These are phyloP conservation scores for Coemansia sp. DNA, from an alignment of 192 early-diverging fungal species.

Conservation along the genomic window DNA sequence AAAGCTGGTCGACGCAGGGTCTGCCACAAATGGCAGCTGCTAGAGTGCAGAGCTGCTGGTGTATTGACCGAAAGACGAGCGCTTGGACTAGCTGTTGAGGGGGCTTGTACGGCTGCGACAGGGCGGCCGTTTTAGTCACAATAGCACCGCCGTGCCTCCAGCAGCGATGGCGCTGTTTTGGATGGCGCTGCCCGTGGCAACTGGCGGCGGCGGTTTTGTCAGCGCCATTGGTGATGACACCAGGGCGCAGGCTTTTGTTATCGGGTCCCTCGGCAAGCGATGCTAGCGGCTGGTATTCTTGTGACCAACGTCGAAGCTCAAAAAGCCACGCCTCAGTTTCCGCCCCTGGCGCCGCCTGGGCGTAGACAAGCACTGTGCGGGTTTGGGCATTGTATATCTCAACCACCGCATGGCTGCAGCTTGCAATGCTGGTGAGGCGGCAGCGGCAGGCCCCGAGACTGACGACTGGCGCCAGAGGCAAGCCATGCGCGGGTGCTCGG, in stretches of 20 bases:
- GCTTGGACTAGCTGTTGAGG: conserved; percentile 35
- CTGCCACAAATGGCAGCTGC: neutral
- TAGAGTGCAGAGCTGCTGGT: neutral
- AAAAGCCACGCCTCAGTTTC: conserved; percentile 37
- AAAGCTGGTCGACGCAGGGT: neutral
- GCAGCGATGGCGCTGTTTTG: neutral
- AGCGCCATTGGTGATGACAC: conserved; percentile 1
- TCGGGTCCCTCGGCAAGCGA: neutral
- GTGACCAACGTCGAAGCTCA: conserved; percentile 21
- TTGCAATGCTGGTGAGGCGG: neutral
- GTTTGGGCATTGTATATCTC: conserved; percentile 11
- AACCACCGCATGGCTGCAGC: conserved; percentile 1
- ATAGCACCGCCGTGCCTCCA: neutral
- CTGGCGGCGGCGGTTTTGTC: conserved; percentile 4
- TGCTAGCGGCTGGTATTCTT: neutral
- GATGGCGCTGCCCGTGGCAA: conserved; percentile 7
- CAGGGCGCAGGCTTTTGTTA: neutral
- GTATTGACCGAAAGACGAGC: conserved; percentile 14
- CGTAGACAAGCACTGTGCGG: conserved; percentile 10
- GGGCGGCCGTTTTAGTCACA: conserved; percentile 5
- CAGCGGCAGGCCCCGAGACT: neutral
- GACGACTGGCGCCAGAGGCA: neutral
- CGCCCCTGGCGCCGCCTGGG: conserved; percentile 17
- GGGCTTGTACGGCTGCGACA: conserved; percentile 29
- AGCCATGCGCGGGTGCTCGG: neutral